Conservation (phyloP, 179 eudicot genomes). For the Amaranthus tricolor region DNA sequence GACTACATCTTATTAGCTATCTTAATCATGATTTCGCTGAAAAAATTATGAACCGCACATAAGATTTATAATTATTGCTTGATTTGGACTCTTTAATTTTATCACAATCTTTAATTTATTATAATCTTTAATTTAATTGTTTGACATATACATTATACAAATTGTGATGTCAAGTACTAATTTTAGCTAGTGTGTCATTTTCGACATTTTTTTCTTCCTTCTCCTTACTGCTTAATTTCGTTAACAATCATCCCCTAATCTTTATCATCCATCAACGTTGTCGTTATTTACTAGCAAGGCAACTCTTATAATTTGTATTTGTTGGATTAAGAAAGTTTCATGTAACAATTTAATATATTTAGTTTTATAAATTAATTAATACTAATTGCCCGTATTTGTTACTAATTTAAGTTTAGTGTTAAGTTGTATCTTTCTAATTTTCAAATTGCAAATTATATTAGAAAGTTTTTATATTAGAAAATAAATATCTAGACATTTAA, state of each 20-base stretch:
- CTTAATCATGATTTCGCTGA: not conserved
- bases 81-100: constrained; percentile 2
- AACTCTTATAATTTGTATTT: no score
- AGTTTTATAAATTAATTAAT: no score
- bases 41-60: constrained; percentile 9
- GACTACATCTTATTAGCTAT: not conserved
- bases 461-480: no score
- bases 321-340: no score
- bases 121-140: not conserved
- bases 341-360: not conserved
- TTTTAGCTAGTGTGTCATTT: constrained; percentile 1
- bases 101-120: constrained; percentile 11
- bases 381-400: no score
- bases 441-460: no score
- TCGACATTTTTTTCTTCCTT: not conserved
- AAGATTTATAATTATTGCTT: not conserved
- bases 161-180: constrained; percentile 7
- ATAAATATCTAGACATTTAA: no score
- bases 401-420: no score
- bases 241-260: constrained; percentile 6
- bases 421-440: no score
- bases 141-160: not conserved
- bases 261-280: constrained; percentile 6
- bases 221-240: not conserved
- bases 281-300: no score